phyloP scores from a whole-genome alignment of 805 yeast species.

The Saccharomycopsis fibuligera region DNA sequence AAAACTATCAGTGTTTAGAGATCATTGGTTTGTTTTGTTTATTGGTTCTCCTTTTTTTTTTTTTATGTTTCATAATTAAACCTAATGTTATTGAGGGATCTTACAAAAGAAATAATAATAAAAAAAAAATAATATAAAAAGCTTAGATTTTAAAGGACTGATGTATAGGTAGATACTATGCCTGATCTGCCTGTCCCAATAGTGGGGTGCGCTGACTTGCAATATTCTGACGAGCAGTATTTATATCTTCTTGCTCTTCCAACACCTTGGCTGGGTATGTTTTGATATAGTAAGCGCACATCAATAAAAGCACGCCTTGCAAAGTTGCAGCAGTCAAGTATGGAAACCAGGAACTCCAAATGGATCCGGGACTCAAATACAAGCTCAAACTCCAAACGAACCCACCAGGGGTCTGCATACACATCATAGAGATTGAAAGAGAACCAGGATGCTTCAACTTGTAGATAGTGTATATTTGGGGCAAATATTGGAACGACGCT shows the following conservation, averaged over 20 bases:
- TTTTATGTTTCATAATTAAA: not conserved
- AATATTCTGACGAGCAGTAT: not conserved
- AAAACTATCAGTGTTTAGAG: conserved; percentile 84
- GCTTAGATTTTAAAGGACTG: too few species aligned
- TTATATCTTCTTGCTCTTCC: not conserved
- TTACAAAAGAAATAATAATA: not conserved
- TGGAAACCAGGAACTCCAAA: conserved; percentile 86
- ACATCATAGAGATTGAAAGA: conserved; percentile 72
- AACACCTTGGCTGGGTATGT: not conserved
- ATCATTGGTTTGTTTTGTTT: not conserved
- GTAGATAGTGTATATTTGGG: conserved; percentile 71
- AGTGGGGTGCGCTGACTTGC: not conserved
- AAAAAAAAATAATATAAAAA: too few species aligned
- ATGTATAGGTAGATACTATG: too few species aligned
- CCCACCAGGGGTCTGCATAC: conserved; percentile 87
- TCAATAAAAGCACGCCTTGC: conserved; percentile 52
- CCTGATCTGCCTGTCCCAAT: not conserved
- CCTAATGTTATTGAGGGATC: not conserved
- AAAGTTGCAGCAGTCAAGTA: conserved; percentile 63
- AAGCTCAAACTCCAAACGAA: conserved; percentile 70
- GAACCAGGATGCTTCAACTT: conserved; percentile 71
- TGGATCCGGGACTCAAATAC: conserved; percentile 64
- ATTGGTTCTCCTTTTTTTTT: not conserved
- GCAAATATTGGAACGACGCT: conserved; percentile 68
- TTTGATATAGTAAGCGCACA: conserved; percentile 52